Evolutionary conservation across 345 rosid genomes (phyloP), one percentile per base, ranked within the genome.

Genomic region (Balakata baccata): DNA sequence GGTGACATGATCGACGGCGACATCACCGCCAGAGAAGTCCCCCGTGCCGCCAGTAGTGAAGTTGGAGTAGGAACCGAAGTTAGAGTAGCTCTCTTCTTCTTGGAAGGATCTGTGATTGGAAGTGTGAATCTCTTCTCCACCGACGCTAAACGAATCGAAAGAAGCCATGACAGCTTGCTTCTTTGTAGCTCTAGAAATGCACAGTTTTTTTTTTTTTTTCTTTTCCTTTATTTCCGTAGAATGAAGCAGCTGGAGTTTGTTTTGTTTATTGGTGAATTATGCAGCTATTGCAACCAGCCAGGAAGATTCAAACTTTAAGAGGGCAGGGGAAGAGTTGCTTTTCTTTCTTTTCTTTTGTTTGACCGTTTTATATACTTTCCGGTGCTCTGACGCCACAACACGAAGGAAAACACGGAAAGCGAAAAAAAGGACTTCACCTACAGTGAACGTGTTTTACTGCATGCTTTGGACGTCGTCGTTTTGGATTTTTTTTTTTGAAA

Each of bases 111-210:
- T 80, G 77, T 77, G 80, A 59, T 83, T 65, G 22, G 64, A 62
- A 47, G 76, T 52, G 51, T 79, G 80, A 72, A 82, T 57, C 70
- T 75, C 87, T 62, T 80, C 87, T 0, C 79, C 83, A 66, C 78
- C 90, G 76, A 67, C 53, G 54, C 81, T 77, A 62, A 77, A 88
- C 11, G 87, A 12, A 72, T 88, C 92, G 70, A 86, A 84, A 39
- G 92, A 85, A 72, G 86, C 74, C 87, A 85, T 85, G 4, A 22
- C 58, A 61, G 56, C 22, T 5, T 53, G 13, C 66, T 62, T 47
- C 61, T 39, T 29, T 29, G 12, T 62, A 60, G 25, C 57, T 72
- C 59, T 72, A 62, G 9, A 72, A 47, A n/a, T 47, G 34, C 34
- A 29, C 34, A 29, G 34, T 29, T 29, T 1, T 2, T 29, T 29